Conservation (phyloP, 2,329 filamentous ascomycete species). For the Sporothrix luriei region DNA sequence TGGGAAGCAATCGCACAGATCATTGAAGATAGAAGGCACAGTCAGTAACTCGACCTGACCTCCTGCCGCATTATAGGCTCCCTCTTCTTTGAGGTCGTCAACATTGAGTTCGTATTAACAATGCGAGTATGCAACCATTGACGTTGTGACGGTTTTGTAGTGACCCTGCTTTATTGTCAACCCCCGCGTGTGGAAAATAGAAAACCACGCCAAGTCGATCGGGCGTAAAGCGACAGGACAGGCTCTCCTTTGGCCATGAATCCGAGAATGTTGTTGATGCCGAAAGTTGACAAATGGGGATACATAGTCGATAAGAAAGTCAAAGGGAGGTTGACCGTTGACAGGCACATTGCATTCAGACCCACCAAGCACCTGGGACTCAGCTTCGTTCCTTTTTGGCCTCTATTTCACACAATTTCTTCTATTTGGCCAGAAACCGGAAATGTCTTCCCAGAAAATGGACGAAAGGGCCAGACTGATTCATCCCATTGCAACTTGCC, state of each 20-base stretch:
- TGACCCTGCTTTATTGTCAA: constrained; percentile 9
- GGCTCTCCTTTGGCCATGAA: no score
- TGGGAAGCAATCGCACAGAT: neutral
- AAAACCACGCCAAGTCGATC: neutral
- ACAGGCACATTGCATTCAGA: no score
- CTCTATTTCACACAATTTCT: no score
- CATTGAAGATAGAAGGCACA: neutral
- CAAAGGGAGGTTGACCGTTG: no score
- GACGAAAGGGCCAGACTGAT: neutral
- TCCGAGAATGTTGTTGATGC: no score
- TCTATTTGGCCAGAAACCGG: no score
- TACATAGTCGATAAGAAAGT: no score
- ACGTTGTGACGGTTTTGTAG: neutral
- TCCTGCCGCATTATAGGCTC: neutral
- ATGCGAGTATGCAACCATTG: neutral
- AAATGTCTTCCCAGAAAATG: neutral
- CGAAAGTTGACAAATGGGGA: no score
- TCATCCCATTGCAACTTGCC: neutral
- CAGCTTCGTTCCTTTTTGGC: no score
- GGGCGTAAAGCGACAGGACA: neutral
- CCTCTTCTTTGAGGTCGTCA: neutral
- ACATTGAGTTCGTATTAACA: no score
- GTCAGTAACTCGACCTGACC: neutral
- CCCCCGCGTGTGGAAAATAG: neutral
- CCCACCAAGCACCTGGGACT: no score